Evolutionary conservation across 2,329 filamentous ascomycete species (phyloP), one percentile per base, ranked within the genome.

Genomic region (Graphilbum sp.): DNA sequence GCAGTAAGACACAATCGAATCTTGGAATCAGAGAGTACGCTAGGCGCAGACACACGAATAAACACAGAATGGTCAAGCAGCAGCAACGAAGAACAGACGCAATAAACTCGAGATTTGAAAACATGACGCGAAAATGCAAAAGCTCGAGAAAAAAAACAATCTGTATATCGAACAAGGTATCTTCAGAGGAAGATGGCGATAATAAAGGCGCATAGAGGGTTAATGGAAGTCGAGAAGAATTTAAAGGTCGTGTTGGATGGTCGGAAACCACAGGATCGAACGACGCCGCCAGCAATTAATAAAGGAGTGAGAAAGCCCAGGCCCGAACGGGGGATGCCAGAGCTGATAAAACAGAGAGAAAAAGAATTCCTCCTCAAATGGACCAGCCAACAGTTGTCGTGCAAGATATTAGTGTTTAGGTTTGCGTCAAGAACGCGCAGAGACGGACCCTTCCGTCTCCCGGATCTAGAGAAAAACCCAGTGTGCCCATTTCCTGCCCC

Each of bases 341-440:
- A 62, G 59, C 59, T 62, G 63, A 57, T 56, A 58, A 56, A 55
- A 64, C 58, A 63, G 32, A 30, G 19, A 30, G 12, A 12, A 30
- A 36, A 35, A 45, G 36, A 40, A 49, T 46, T 46, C 52, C 50
- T 51, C 52, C 58, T 50, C 58, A 50, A 59, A 60, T 67, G 64
- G 63, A 60, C 65, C 65, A 67, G 64, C 65, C 64, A 67, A 62
- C 56, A 53, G 52, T 50, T 51, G 48, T 45, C 27, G 50, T 51
- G 63, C 27, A 29, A 29, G 59, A 57, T 58, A 62, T 62, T 60
- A 62, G 58, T 38, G 56, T 56, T 54, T 17, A 35, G 27, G 27
- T 29, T 24, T 21, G 23, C 24, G 5, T 27, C 35, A n/a, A 24
- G 13, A 25, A 44, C 47, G 47, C 46, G 46, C 48, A 43, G 45